Conservation (phyloP, 129 eudicot species). For the Smallanthus sonchifolius region DNA sequence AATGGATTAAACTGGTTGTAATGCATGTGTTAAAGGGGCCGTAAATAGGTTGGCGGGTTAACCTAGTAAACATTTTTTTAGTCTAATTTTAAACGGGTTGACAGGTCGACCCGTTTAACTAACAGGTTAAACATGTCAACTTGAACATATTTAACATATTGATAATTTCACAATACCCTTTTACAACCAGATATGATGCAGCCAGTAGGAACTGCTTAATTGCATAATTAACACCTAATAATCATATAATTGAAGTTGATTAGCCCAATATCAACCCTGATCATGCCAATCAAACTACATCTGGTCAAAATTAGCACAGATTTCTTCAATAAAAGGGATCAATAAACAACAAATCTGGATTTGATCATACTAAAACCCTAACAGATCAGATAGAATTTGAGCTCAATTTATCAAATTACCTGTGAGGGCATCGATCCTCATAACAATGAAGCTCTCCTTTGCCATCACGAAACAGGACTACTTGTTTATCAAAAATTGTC, state of each 20-base stretch:
- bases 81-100: background rate
- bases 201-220: background rate
- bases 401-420: conserved; percentile 32
- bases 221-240: background rate
- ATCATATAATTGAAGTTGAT: background rate
- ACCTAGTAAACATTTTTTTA: background rate
- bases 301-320: background rate
- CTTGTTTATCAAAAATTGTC: conserved; percentile 81
- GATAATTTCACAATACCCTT: background rate
- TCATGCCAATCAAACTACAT: background rate
- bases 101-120: background rate
- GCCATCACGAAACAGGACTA: conserved; percentile 71
- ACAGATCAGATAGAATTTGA: background rate
- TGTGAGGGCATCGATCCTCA: conserved; percentile 94
- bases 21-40: background rate
- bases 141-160: background rate
- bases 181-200: background rate
- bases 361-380: background rate
- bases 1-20: background rate
- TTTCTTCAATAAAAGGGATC: background rate
- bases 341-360: background rate
- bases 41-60: background rate
- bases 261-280: background rate
- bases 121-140: background rate
- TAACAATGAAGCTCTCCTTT: conserved; percentile 58